Evolutionary conservation across 108 stramenopile genomes (phyloP).

Genomic region (Aureococcus anophagefferens): DNA sequence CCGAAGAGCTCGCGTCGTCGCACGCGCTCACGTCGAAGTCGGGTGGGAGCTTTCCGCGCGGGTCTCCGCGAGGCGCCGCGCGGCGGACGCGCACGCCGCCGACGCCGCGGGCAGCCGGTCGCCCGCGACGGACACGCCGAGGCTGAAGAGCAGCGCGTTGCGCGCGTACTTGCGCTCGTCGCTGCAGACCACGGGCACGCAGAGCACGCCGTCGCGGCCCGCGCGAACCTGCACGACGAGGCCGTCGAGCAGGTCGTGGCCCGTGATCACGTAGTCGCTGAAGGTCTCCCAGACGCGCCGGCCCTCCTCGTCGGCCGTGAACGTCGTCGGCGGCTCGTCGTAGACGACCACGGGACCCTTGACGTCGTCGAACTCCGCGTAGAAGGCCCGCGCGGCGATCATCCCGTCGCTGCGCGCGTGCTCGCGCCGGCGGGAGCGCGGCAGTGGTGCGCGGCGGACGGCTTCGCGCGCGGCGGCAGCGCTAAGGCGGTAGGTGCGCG

Average conservation of each 20-base stretch:
- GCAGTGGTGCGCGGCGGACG: no score
- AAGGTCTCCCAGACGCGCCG: neutral
- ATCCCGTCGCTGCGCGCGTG: no score
- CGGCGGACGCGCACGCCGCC: conserved; percentile 7
- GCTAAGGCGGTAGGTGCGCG: no score
- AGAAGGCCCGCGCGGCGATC: neutral
- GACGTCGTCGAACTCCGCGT: neutral
- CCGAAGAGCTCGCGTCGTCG: no score
- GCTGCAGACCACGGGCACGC: conserved; percentile 55
- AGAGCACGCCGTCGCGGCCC: conserved; percentile 62
- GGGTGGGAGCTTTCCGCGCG: no score
- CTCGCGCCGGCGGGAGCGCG: no score
- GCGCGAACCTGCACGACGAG: conserved; percentile 56
- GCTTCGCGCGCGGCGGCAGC: no score
- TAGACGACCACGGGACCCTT: neutral
- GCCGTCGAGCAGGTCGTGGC: conserved; percentile 61
- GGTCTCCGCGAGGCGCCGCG: conserved; percentile 16
- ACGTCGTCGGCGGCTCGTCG: neutral
- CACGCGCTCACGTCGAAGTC: no score
- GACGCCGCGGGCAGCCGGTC: conserved; percentile 57
- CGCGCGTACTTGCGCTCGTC: conserved; percentile 56
- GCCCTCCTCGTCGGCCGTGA: neutral
- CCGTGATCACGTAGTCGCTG: conserved; percentile 69
- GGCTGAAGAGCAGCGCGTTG: conserved; percentile 61
- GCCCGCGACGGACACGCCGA: conserved; percentile 63